These are phyloP conservation scores for Phytophthora sansomeana DNA, from an alignment of 352 stramenopile genomes.

Conservation along the genomic window DNA sequence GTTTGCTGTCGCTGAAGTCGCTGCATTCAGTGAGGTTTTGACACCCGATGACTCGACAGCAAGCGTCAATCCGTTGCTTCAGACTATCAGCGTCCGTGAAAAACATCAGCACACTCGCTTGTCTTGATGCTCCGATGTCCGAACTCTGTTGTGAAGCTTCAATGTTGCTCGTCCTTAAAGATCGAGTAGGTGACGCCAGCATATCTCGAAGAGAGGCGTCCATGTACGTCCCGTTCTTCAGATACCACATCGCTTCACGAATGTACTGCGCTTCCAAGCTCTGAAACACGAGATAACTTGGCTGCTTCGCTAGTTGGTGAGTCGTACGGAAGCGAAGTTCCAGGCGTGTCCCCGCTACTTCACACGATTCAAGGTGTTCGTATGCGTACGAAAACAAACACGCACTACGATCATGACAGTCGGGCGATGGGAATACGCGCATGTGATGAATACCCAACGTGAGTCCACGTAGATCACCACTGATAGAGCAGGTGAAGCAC, in stretches of 20 bases:
- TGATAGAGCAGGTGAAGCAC: slow-evolving; percentile 71
- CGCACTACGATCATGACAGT: slow-evolving; percentile 67
- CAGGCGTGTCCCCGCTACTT: slow-evolving; percentile 48
- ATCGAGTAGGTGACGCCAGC: slow-evolving; percentile 11
- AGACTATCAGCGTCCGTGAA: slow-evolving; percentile 54
- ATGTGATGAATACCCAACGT: slow-evolving; percentile 60
- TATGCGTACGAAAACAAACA: slow-evolving; percentile 78
- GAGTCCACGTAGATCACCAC: slow-evolving; percentile 56
- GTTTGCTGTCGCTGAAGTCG: slow-evolving; percentile 17
- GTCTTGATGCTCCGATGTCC: neutral
- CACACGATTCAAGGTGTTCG: slow-evolving; percentile 61
- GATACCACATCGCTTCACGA: slow-evolving; percentile 72
- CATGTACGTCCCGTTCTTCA: slow-evolving; percentile 56
- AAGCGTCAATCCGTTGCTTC: slow-evolving; percentile 49
- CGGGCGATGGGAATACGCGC: slow-evolving; percentile 63
- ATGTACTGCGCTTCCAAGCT: slow-evolving; percentile 66
- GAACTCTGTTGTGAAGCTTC: neutral
- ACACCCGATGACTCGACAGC: slow-evolving; percentile 66
- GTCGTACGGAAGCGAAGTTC: slow-evolving; percentile 66
- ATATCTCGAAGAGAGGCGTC: slow-evolving; percentile 47
- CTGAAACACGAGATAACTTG: slow-evolving; percentile 64
- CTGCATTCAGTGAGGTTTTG: slow-evolving; percentile 23
- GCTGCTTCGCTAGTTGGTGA: slow-evolving; percentile 55
- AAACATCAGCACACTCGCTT: slow-evolving; percentile 41
- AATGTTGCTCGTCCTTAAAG: slow-evolving; percentile 1